Percentiles rank a stretch among this genome's conserved stretches.
Evolutionary conservation across 2,329 filamentous ascomycete species (phyloP).

Genomic region (Balansia obtecta): DNA sequence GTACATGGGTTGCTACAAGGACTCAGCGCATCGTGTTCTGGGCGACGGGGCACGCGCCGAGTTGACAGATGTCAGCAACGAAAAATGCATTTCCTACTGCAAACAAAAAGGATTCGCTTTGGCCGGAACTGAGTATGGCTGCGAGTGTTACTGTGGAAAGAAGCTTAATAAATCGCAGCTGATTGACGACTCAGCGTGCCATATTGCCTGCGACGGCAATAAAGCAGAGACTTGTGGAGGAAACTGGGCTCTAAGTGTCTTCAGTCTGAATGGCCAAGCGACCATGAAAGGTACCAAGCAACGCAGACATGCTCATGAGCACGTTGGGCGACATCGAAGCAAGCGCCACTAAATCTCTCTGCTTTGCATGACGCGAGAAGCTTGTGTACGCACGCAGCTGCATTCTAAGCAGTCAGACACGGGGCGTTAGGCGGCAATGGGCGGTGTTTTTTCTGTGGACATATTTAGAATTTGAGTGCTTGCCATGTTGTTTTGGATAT

Average conservation of each 20-base stretch:
- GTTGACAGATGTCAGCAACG: constrained; percentile 29
- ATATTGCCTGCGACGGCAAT: constrained; percentile 34
- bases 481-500: not conserved
- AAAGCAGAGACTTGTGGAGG: constrained; percentile 37
- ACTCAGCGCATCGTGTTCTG: constrained; percentile 24
- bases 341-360: constrained; percentile 13
- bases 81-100: constrained; percentile 37
- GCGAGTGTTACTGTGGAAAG: constrained; percentile 42
- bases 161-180: constrained; percentile 21
- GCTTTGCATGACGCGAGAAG: not conserved
- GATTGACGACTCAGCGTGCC: constrained; percentile 33
- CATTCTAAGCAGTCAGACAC: too few relatives aligned
- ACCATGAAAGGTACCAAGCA: constrained; percentile 15
- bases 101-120: constrained; percentile 26
- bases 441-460: not conserved
- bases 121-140: constrained; percentile 37
- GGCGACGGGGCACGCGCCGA: constrained; percentile 25
- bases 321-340: constrained; percentile 21
- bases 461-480: not conserved
- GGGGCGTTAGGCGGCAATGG: too few relatives aligned
- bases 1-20: constrained; percentile 33
- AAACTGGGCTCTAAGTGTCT: constrained; percentile 31
- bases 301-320: constrained; percentile 26
- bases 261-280: constrained; percentile 23
- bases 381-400: not conserved